Percentiles rank a stretch among this genome's conserved stretches.
These are phyloP conservation scores for Candida palmyrensis DNA, from an alignment of 805 yeast genomes.

Conservation along the genomic window DNA sequence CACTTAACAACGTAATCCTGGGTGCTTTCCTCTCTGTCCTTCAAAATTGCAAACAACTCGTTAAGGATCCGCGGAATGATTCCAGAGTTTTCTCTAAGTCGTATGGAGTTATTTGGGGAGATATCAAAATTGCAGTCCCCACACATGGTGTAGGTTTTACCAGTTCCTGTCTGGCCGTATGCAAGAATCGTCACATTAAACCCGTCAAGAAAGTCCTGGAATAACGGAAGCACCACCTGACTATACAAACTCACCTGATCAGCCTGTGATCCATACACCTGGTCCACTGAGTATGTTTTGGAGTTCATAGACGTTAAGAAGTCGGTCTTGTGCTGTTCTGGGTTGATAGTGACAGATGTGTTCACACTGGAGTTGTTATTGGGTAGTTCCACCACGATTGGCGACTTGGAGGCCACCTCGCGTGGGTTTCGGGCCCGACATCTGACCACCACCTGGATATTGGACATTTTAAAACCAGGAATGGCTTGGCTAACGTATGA, in stretches of 20 bases:
- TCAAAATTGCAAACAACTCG: slow-evolving; percentile 47
- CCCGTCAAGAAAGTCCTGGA: slow-evolving; percentile 58
- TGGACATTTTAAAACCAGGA: slow-evolving; percentile 27
- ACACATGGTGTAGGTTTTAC: slow-evolving; percentile 75
- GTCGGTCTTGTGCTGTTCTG: slow-evolving; percentile 8
- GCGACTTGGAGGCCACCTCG: slow-evolving; percentile 41
- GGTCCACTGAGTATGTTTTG: slow-evolving; percentile 67
- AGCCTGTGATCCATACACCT: slow-evolving; percentile 77
- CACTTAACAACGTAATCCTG: slow-evolving; percentile 64
- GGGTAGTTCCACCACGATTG: slow-evolving; percentile 45
- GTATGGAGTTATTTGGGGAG: slow-evolving; percentile 1
- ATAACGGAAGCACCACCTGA: slow-evolving; percentile 66
- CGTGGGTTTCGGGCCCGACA: slow-evolving; percentile 47
- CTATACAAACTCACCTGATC: slow-evolving; percentile 66
- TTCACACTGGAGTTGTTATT: slow-evolving; percentile 22
- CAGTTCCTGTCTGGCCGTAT: slow-evolving; percentile 83
- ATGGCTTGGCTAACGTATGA: too few relatives aligned
- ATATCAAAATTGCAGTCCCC: slow-evolving; percentile 36
- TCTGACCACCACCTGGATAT: slow-evolving; percentile 50
- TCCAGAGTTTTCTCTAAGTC: slow-evolving; percentile 40
- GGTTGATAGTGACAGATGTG: slow-evolving; percentile 17
- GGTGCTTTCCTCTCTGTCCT: slow-evolving; percentile 15
- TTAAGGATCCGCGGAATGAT: slow-evolving; percentile 48
- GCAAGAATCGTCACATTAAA: slow-evolving; percentile 77
- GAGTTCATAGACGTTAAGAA: slow-evolving; percentile 35